These are phyloP conservation scores for Colletotrichum filicis DNA, from an alignment of 2,329 filamentous ascomycete genomes.

Conservation along the genomic window DNA sequence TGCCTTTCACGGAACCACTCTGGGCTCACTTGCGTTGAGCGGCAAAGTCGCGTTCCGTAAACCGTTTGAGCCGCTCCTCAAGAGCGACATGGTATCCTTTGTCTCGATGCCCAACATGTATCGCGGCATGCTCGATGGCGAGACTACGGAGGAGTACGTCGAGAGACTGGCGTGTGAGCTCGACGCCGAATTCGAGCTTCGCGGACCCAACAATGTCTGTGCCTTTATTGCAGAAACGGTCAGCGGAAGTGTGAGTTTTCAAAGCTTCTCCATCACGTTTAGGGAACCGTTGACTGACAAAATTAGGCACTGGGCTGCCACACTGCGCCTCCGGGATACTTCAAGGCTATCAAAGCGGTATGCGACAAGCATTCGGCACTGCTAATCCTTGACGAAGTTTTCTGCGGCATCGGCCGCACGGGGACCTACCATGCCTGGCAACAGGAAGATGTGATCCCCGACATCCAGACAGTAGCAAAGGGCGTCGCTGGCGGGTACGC, in stretches of 20 bases:
- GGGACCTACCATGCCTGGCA: constrained; percentile 73
- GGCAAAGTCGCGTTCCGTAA: background rate
- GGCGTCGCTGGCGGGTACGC: constrained; percentile 67
- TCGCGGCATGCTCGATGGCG: background rate
- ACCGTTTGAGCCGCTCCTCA: background rate
- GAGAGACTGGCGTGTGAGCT: background rate
- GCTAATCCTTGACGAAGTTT: constrained; percentile 69
- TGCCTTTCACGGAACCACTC: constrained; percentile 61
- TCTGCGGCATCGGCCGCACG: constrained; percentile 74
- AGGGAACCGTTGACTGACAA: background rate
- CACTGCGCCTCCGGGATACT: constrained; percentile 64
- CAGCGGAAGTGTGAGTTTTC: background rate
- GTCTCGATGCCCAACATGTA: background rate
- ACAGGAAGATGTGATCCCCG: constrained; percentile 60
- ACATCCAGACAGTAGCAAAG: constrained; percentile 69
- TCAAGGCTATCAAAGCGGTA: constrained; percentile 60
- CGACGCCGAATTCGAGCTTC: background rate
- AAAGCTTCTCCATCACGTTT: constrained; percentile 48
- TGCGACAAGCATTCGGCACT: constrained; percentile 66
- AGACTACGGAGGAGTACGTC: background rate
- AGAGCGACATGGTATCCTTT: background rate
- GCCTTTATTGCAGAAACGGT: constrained; percentile 54
- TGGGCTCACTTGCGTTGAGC: constrained; percentile 53
- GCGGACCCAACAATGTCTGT: constrained; percentile 32
- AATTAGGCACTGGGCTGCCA: background rate